Conservation (phyloP, 2,329 filamentous ascomycete genomes). For the Kalmusia sp. region DNA sequence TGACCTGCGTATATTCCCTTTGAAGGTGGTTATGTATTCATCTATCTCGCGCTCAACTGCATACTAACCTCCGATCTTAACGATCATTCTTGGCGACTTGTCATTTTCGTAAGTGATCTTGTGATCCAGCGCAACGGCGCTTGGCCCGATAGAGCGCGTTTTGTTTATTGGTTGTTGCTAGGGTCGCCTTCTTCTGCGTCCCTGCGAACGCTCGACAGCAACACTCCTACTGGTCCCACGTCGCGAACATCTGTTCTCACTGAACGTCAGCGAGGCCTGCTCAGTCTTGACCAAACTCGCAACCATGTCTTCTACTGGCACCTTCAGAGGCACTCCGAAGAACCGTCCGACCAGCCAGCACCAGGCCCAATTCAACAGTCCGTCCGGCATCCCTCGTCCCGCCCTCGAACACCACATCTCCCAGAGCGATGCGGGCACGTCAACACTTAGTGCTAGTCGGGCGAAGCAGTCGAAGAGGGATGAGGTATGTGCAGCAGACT, state of each 20-base stretch:
- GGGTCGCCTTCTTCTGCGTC: constrained; percentile 20
- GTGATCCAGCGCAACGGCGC: constrained; percentile 17
- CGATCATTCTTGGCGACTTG: no score
- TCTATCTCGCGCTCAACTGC: no score
- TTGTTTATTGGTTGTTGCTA: constrained; percentile 20
- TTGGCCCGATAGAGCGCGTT: constrained; percentile 21
- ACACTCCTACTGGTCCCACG: constrained; percentile 24
- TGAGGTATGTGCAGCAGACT: constrained; percentile 72
- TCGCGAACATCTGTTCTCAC: constrained; percentile 28
- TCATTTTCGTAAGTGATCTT: no score
- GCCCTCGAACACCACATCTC: constrained; percentile 65
- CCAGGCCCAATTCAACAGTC: constrained; percentile 68
- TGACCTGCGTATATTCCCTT: no score
- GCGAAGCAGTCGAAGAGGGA: constrained; percentile 97
- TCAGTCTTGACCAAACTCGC: constrained; percentile 13
- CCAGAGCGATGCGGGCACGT: constrained; percentile 65
- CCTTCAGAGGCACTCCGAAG: constrained; percentile 75
- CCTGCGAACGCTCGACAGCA: constrained; percentile 22
- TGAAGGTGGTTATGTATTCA: no score
- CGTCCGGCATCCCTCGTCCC: constrained; percentile 76
- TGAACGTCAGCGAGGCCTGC: constrained; percentile 23
- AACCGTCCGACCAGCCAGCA: constrained; percentile 54
- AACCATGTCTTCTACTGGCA: constrained; percentile 67
- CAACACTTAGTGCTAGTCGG: constrained; percentile 88
- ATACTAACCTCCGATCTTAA: no score